Conservation (phyloP, 345 rosid genomes). For the Gossypium turneri region DNA sequence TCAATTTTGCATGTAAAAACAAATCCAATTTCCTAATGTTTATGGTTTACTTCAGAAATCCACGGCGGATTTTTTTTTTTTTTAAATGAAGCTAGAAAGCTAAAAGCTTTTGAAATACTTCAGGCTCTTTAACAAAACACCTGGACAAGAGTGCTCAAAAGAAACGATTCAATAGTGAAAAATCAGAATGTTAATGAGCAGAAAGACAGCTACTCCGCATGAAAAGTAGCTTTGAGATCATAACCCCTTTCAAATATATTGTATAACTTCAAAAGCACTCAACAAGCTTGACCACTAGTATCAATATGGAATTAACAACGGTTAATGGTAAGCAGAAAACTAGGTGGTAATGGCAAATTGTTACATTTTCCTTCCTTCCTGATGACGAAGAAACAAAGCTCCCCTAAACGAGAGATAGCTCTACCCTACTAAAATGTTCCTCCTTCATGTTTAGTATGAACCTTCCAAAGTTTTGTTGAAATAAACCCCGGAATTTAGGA, state of each 20-base stretch:
- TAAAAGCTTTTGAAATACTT: neutral
- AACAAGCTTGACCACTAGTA: neutral
- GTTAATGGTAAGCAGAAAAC: neutral
- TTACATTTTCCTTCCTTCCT: neutral
- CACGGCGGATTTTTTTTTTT: neutral
- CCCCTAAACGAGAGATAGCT: neutral
- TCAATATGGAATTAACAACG: neutral
- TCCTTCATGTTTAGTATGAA: neutral
- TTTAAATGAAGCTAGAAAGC: neutral
- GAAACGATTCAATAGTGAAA: neutral
- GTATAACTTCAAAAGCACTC: neutral
- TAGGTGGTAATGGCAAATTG: neutral
- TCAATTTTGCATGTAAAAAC: neutral
- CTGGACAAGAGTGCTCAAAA: neutral
- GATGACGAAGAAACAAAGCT: conserved; percentile 5
- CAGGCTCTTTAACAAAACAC: neutral
- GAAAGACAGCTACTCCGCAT: neutral
- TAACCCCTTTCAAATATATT: neutral
- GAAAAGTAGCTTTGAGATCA: neutral
- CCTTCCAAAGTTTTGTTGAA: neutral
- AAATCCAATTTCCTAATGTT: conserved; percentile 6
- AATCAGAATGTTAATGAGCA: neutral
- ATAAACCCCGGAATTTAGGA: neutral
- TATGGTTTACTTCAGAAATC: neutral
- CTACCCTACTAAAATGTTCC: neutral